phyloP scores from a whole-genome alignment of 495 filamentous ascomycete species.

The Cetradonia linearis region DNA sequence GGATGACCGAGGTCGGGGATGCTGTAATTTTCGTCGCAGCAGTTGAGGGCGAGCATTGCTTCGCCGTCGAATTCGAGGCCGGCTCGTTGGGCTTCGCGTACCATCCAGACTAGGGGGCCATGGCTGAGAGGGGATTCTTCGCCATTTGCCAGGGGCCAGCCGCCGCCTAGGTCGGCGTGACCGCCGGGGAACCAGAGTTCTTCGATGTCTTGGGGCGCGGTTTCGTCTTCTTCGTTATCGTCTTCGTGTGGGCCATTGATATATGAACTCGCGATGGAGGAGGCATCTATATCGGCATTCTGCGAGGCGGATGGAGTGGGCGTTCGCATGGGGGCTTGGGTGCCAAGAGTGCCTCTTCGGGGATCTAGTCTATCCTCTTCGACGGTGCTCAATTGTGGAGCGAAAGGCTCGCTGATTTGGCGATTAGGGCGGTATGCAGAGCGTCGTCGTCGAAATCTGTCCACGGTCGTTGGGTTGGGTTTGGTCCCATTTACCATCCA shows the following conservation, averaged over 20 bases:
- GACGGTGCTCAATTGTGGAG: neutral
- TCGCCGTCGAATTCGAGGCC: constrained; percentile 60
- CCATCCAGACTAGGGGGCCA: constrained; percentile 74
- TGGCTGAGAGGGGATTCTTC: constrained; percentile 57
- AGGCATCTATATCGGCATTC: constrained; percentile 26
- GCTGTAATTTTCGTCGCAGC: constrained; percentile 39
- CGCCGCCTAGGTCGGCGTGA: constrained; percentile 77
- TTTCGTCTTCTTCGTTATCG: constrained; percentile 53
- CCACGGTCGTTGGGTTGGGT: neutral
- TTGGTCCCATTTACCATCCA: constrained; percentile 6
- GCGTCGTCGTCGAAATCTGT: constrained; percentile 22
- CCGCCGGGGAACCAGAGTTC: constrained; percentile 69
- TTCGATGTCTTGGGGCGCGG: constrained; percentile 60
- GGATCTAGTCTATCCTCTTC: constrained; percentile 13
- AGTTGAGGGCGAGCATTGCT: constrained; percentile 58
- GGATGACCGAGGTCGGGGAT: constrained; percentile 1
- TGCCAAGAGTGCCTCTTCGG: constrained; percentile 1
- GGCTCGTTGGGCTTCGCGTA: constrained; percentile 64
- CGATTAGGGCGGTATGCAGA: constrained; percentile 13
- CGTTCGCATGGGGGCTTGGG: neutral
- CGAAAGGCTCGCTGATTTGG: neutral
- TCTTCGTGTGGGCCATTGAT: constrained; percentile 32
- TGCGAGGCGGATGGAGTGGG: constrained; percentile 26
- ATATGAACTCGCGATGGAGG: constrained; percentile 34
- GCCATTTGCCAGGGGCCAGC: constrained; percentile 55